These are phyloP conservation scores for Podospora pseudopauciseta DNA, from an alignment of 495 filamentous ascomycete species.

Conservation along the genomic window DNA sequence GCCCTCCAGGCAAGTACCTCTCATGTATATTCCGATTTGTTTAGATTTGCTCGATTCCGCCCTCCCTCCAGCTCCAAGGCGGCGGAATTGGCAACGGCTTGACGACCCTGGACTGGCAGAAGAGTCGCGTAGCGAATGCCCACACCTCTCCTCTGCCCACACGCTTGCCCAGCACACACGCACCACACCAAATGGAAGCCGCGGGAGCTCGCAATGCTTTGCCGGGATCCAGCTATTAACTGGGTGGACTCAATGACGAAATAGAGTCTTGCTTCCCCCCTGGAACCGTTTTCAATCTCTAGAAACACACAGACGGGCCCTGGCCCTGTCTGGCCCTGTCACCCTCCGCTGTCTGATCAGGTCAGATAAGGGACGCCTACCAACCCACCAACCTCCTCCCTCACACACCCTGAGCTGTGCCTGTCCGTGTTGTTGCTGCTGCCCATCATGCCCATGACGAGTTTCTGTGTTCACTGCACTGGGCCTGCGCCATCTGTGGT, in stretches of 20 bases:
- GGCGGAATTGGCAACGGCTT: too few species aligned
- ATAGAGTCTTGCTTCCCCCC: not conserved
- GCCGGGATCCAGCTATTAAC: not conserved
- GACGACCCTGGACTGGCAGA: constrained; percentile 11
- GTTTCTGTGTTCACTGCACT: not conserved
- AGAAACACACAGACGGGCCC: not conserved
- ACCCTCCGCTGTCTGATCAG: too few species aligned
- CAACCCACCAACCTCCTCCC: too few species aligned
- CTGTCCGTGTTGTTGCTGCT: not conserved
- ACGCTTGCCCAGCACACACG: too few species aligned
- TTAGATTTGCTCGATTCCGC: too few species aligned
- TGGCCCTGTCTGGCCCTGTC: not conserved
- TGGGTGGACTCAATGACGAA: constrained; percentile 12
- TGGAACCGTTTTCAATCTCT: not conserved
- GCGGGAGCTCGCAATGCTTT: not conserved
- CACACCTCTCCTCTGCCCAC: too few species aligned
- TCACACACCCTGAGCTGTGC: too few species aligned
- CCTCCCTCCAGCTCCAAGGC: too few species aligned
- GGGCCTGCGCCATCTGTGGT: constrained; percentile 2
- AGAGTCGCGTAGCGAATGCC: constrained; percentile 6
- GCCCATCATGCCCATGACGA: not conserved
- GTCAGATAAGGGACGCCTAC: too few species aligned
- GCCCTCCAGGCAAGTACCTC: too few species aligned
- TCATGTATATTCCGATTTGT: too few species aligned
- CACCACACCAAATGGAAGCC: not conserved